Evolutionary conservation across 2,329 filamentous ascomycete species (phyloP).

Genomic region (Endoconidiophora laricicola): DNA sequence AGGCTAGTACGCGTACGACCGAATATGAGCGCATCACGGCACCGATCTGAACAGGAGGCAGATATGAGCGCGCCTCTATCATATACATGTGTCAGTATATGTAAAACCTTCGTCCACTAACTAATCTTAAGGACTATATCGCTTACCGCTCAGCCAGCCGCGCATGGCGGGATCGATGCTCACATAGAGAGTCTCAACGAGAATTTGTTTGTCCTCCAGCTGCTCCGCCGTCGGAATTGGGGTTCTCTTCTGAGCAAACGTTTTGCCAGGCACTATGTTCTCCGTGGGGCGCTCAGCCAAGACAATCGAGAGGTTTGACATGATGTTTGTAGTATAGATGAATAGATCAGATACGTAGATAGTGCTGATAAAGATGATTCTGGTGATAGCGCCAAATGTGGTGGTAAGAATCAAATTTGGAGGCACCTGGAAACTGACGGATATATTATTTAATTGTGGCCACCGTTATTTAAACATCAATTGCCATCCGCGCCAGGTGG

Average conservation of each 20-base stretch:
- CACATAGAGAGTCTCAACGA: constrained; percentile 45
- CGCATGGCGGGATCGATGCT: constrained; percentile 64
- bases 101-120: neutral
- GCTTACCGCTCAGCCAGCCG: constrained; percentile 46
- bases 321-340: neutral
- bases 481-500: too few species aligned
- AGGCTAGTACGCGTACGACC: constrained; percentile 45
- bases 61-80: constrained; percentile 37
- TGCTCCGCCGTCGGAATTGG: constrained; percentile 34
- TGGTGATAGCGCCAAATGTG: too few species aligned
- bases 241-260: constrained; percentile 17
- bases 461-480: too few species aligned
- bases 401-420: too few species aligned
- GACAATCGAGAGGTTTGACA: constrained; percentile 31
- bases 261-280: constrained; percentile 43
- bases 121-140: neutral
- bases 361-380: too few species aligned
- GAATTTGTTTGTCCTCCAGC: constrained; percentile 47
- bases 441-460: too few species aligned
- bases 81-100: neutral
- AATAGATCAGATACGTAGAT: too few species aligned
- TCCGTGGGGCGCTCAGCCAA: constrained; percentile 47
- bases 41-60: constrained; percentile 51
- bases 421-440: too few species aligned
- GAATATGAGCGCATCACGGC: constrained; percentile 49